Base-by-base conservation (phyloP, 768 basidiomycete species). In the Mycena epipterygia region DNA sequence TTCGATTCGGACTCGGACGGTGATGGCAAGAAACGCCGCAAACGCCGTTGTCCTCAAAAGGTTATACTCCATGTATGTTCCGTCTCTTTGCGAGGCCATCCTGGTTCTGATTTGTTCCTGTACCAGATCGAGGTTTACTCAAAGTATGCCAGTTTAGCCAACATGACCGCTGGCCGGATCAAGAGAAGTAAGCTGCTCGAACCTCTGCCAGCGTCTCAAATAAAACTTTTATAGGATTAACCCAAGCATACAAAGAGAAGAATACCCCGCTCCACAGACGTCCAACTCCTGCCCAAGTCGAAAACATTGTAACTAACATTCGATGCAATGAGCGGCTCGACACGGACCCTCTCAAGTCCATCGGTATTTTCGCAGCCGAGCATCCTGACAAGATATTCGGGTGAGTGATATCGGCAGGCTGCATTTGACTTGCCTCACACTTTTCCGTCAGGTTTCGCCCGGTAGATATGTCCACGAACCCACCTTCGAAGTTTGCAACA, bases 401-500 rank as follows among this genome's bases (percentile, higher is more conserved):
- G n/a, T n/a, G n/a, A n/a, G n/a, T n/a, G n/a, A n/a, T n/a, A n/a
- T n/a, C n/a, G n/a, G n/a, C n/a, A n/a, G n/a, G n/a, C n/a, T n/a
- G n/a, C n/a, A n/a, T n/a, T n/a, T n/a, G n/a, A n/a, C n/a, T n/a
- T n/a, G n/a, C n/a, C n/a, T n/a, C n/a, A n/a, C n/a, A n/a, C n/a
- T n/a, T n/a, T n/a, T n/a, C n/a, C n/a, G n/a, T n/a, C n/a, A n/a
- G n/a, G n/a, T n/a, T n/a, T n/a, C n/a, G n/a, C n/a, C n/a, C n/a
- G n/a, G n/a, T n/a, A n/a, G n/a, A 67, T 39, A 33, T 13, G 41
- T 16, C 56, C 3, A 67, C 66, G n/a, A 17, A 52, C 29, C 66
- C 57, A 13, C 66, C 57, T 9, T 49, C 57, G 0, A 35, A 51
- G 37, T 67, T 66, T 35, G 64, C 64, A 1, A 66, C 64, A 0